These are phyloP conservation scores for Leishmania martiniquensis DNA, from an alignment of 208 protist genomes.

Conservation along the genomic window DNA sequence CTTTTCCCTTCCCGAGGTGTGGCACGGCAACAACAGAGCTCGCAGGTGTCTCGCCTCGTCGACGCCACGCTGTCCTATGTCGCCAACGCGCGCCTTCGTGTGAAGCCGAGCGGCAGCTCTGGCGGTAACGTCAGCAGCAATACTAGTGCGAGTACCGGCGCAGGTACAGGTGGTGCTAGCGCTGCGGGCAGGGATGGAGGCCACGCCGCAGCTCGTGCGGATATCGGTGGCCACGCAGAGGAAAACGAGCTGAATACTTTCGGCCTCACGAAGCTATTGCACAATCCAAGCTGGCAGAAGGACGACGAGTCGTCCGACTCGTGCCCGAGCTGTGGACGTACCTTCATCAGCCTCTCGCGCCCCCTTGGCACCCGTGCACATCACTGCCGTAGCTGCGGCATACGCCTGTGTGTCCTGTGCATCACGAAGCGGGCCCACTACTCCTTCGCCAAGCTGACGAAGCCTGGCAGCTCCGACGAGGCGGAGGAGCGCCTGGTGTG, in stretches of 20 bases:
- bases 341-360: conserved; percentile 39
- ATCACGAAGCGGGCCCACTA: conserved; percentile 54
- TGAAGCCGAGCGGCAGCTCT: conserved; percentile 7
- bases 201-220: neutral
- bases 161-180: neutral
- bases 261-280: conserved; percentile 42
- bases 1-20: conserved; percentile 43
- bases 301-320: conserved; percentile 46
- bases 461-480: conserved; percentile 57
- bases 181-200: neutral
- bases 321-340: conserved; percentile 46
- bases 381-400: conserved; percentile 77
- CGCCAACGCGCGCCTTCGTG: conserved; percentile 27
- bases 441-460: conserved; percentile 73
- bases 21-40: conserved; percentile 19
- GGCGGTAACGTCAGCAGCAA: neutral
- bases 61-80: conserved; percentile 34
- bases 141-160: neutral
- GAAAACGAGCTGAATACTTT: conserved; percentile 52
- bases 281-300: conserved; percentile 60
- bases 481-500: conserved; percentile 60
- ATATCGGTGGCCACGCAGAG: neutral
- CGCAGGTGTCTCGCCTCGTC: conserved; percentile 20
- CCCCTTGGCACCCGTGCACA: conserved; percentile 43
- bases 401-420: conserved; percentile 61